Percentiles rank a stretch among this genome's conserved stretches.
These are phyloP conservation scores for Sanghuangporus sanghuang DNA, from an alignment of 1,284 basidiomycete genomes.

Conservation along the genomic window DNA sequence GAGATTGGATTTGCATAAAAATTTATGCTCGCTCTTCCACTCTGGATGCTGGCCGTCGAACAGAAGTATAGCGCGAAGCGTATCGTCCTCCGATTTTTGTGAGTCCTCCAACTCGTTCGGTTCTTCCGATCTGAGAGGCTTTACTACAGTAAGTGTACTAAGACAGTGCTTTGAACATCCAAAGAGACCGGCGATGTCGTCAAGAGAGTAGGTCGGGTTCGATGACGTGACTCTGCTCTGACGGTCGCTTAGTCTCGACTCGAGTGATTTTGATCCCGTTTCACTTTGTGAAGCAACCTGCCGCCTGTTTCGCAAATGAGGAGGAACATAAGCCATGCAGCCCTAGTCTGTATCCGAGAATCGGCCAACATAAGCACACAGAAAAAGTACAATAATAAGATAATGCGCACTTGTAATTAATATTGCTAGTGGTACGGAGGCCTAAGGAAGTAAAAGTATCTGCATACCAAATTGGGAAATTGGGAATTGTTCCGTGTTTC, in stretches of 20 bases:
- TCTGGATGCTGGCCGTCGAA: conserved; percentile 13
- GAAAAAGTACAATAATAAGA: not conserved
- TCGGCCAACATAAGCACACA: not conserved
- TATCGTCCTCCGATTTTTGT: not conserved
- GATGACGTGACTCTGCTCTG: not conserved
- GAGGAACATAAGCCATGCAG: conserved; percentile 13
- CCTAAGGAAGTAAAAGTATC: not conserved
- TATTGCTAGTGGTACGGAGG: too few relatives aligned
- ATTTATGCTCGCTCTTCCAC: conserved; percentile 2
- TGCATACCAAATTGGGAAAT: not conserved
- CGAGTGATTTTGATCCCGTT: not conserved
- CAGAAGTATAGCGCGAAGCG: conserved; percentile 2
- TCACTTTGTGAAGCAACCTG: not conserved
- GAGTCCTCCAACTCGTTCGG: not conserved
- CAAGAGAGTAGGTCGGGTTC: not conserved
- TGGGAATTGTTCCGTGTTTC: not conserved
- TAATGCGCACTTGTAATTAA: not conserved
- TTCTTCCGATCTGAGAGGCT: not conserved
- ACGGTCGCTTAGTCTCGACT: not conserved
- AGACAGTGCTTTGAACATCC: not conserved
- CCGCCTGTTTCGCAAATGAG: conserved; percentile 4
- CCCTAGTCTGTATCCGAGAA: not conserved
- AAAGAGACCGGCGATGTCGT: not conserved
- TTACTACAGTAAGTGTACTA: conserved; percentile 4
- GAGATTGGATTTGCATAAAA: conserved; percentile 15